phyloP scores from a whole-genome alignment of 139 green algal species.

The Mesotaenium endlicherianum region DNA sequence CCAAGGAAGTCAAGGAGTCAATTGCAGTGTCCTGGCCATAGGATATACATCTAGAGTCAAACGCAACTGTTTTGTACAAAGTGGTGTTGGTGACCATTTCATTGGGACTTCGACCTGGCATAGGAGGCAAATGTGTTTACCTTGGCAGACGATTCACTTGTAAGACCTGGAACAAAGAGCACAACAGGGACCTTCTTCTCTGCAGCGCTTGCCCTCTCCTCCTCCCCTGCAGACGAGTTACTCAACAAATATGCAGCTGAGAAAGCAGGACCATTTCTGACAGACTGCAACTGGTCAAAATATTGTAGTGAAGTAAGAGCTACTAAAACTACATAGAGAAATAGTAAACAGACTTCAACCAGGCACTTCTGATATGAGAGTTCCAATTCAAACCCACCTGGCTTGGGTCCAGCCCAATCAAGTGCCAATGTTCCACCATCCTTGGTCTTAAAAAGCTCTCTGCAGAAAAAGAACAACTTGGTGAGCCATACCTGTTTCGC shows the following conservation, averaged over 20 bases:
- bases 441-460: slow-evolving; percentile 10
- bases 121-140: not conserved
- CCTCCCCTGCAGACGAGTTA: not conserved
- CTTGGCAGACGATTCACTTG: slow-evolving; percentile 20
- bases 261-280: not conserved
- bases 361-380: not conserved
- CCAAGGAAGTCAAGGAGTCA: not conserved
- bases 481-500: too few relatives aligned
- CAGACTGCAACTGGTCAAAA: not conserved
- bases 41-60: not conserved
- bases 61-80: not conserved
- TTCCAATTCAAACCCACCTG: not conserved
- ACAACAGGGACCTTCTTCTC: slow-evolving; percentile 5
- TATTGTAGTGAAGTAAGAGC: not conserved
- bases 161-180: slow-evolving; percentile 30
- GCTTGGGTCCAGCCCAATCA: slow-evolving; percentile 6
- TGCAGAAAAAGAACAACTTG: too few relatives aligned
- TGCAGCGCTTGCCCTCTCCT: not conserved
- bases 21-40: not conserved
- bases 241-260: not conserved
- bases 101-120: not conserved
- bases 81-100: not conserved
- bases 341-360: not conserved
- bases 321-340: not conserved
- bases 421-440: slow-evolving; percentile 39